phyloP scores from a whole-genome alignment of 495 filamentous ascomycete species.

The Amphirosellinia nigrospora region DNA sequence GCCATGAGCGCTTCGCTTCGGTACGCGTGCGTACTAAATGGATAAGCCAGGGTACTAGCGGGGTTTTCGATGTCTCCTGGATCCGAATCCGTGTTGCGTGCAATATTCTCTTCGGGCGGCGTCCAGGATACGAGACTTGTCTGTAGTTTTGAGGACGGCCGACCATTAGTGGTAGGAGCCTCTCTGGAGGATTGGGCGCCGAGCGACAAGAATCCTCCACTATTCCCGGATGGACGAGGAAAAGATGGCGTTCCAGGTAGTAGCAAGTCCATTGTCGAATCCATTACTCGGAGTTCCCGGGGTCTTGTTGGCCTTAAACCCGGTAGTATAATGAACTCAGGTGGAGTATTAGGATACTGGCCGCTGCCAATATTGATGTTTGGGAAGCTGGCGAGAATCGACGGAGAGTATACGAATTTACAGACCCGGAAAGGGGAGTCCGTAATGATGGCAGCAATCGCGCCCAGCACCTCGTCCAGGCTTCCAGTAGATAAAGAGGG shows the following conservation, averaged over 20 bases:
- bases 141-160: slow-evolving; percentile 39
- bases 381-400: slow-evolving; percentile 75
- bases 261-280: slow-evolving; percentile 36
- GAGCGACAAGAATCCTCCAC: slow-evolving; percentile 63
- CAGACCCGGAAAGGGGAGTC: slow-evolving; percentile 79
- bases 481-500: slow-evolving; percentile 63
- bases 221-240: slow-evolving; percentile 29
- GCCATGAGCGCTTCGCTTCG: slow-evolving; percentile 75
- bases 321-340: slow-evolving; percentile 32
- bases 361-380: slow-evolving; percentile 38
- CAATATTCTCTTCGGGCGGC: slow-evolving; percentile 35
- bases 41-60: slow-evolving; percentile 84
- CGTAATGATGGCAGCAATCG: slow-evolving; percentile 77
- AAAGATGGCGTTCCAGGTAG: slow-evolving; percentile 28
- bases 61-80: slow-evolving; percentile 73
- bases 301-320: slow-evolving; percentile 33
- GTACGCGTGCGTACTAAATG: slow-evolving; percentile 66
- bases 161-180: slow-evolving; percentile 33
- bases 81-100: slow-evolving; percentile 37
- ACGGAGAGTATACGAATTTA: slow-evolving; percentile 77
- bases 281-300: slow-evolving; percentile 32
- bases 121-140: slow-evolving; percentile 34
- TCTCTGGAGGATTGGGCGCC: slow-evolving; percentile 55
- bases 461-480: slow-evolving; percentile 76
- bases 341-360: slow-evolving; percentile 22